Percentiles rank a stretch among this genome's conserved stretches.
These are phyloP conservation scores for Globisporangium cylindrosporum DNA, from an alignment of 352 stramenopile genomes.

Conservation along the genomic window DNA sequence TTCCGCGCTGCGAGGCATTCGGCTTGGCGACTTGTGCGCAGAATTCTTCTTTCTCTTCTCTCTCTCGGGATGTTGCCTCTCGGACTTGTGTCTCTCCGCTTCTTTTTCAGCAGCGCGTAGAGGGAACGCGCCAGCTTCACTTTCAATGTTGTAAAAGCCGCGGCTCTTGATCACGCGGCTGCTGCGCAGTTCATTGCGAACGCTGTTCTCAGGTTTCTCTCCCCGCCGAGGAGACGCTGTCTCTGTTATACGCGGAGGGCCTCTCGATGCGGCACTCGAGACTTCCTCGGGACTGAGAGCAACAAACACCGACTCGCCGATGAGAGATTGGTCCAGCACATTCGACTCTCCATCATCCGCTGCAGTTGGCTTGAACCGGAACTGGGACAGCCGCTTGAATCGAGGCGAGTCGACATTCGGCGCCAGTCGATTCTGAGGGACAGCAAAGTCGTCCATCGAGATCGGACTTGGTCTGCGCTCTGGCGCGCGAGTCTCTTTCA, in stretches of 20 bases:
- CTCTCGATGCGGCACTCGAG: conserved; percentile 3
- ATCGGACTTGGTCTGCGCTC: conserved; percentile 43
- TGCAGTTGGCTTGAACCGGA: conserved; percentile 16
- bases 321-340: conserved; percentile 53
- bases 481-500: conserved; percentile 14
- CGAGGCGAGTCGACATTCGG: conserved; percentile 33
- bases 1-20: neutral
- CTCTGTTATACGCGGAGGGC: conserved; percentile 25
- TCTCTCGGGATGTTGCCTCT: neutral
- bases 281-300: conserved; percentile 28
- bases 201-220: neutral
- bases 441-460: conserved; percentile 65
- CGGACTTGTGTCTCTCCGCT: neutral
- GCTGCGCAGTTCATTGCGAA: conserved; percentile 27
- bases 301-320: conserved; percentile 71
- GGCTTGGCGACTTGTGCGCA: conserved; percentile 1
- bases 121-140: conserved; percentile 14
- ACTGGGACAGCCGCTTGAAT: conserved; percentile 39
- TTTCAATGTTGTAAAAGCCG: conserved; percentile 69
- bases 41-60: conserved; percentile 2
- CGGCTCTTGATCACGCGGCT: conserved; percentile 77
- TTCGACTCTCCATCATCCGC: conserved; percentile 25
- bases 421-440: conserved; percentile 25
- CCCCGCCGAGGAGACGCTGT: conserved; percentile 36
- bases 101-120: neutral